Conservation (phyloP, 176 grass and related monocot genomes). For the Aegilops speltoides region DNA sequence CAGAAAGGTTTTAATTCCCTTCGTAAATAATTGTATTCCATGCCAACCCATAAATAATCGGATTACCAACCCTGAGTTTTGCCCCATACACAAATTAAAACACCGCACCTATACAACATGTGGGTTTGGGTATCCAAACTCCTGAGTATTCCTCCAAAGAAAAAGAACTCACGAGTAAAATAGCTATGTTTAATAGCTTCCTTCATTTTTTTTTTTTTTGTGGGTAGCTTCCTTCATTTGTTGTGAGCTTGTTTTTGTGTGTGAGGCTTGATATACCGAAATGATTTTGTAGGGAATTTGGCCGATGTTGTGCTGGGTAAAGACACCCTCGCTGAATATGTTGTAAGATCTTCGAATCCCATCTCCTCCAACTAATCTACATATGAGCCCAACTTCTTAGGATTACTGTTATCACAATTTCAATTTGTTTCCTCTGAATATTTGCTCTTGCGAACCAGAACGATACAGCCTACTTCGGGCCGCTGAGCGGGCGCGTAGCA, state of each 20-base stretch:
- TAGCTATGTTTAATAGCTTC: neutral
- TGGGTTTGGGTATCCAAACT: neutral
- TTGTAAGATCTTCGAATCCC: slow-evolving; percentile 51
- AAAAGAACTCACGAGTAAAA: neutral
- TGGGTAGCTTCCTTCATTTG: neutral
- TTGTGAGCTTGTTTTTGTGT: neutral
- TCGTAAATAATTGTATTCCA: neutral
- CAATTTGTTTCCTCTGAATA: neutral
- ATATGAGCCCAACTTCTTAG: no score
- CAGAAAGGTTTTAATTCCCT: neutral
- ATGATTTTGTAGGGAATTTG: slow-evolving; percentile 53
- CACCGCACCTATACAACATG: neutral
- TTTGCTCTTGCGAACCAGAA: slow-evolving; percentile 38
- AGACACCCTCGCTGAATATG: slow-evolving; percentile 70
- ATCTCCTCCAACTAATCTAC: neutral
- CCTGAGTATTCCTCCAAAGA: neutral
- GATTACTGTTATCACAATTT: no score
- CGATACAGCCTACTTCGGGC: slow-evolving; percentile 68
- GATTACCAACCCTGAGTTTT: neutral
- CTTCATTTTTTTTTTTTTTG: no score
- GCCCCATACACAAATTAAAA: neutral
- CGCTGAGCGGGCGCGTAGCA: slow-evolving; percentile 65
- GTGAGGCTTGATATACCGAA: neutral
- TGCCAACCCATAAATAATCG: neutral
- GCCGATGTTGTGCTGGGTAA: slow-evolving; percentile 75